Percentiles rank a stretch among this genome's conserved stretches.
These are phyloP conservation scores for Lithospermum erythrorhizon DNA, from an alignment of 257 asterid species.

Conservation along the genomic window DNA sequence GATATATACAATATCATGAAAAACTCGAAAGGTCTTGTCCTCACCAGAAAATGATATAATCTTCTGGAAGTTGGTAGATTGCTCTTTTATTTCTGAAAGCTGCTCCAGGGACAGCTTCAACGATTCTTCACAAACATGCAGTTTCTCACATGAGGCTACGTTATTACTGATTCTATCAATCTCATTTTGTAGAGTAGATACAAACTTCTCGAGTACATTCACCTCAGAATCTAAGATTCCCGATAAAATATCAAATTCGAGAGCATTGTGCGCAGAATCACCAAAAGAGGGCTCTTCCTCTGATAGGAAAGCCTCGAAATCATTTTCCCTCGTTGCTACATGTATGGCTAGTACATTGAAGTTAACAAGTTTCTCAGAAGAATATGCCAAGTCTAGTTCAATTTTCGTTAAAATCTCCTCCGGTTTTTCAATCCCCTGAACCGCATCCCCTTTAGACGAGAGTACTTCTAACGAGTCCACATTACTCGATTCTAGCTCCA, in stretches of 20 bases:
- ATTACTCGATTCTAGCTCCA: conserved; percentile 48
- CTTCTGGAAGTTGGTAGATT: conserved; percentile 43
- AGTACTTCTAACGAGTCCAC: conserved; percentile 52
- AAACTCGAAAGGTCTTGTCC: too few species aligned
- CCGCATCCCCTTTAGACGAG: conserved; percentile 45
- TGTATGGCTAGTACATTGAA: conserved; percentile 62
- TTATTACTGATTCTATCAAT: conserved; percentile 29
- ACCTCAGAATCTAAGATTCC: conserved; percentile 65
- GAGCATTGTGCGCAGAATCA: conserved; percentile 39
- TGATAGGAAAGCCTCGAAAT: conserved; percentile 51
- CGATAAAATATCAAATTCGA: conserved; percentile 66
- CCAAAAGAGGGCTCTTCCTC: conserved; percentile 27
- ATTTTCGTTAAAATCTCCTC: conserved; percentile 39
- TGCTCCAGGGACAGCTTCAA: conserved; percentile 49
- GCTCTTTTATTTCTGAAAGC: conserved; percentile 47
- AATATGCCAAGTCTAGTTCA: conserved; percentile 65
- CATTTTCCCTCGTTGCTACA: conserved; percentile 69
- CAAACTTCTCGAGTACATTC: conserved; percentile 41
- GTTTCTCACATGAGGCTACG: conserved; percentile 35
- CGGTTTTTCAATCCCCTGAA: conserved; percentile 39
- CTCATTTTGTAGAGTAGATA: conserved; percentile 37
- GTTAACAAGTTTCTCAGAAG: conserved; percentile 60
- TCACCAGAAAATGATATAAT: conserved; percentile 29
- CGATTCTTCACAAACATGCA: conserved; percentile 49
- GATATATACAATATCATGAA: too few species aligned